Evolutionary conservation across 2,329 filamentous ascomycete species (phyloP).

Genomic region (Beauveria pseudobassiana): DNA sequence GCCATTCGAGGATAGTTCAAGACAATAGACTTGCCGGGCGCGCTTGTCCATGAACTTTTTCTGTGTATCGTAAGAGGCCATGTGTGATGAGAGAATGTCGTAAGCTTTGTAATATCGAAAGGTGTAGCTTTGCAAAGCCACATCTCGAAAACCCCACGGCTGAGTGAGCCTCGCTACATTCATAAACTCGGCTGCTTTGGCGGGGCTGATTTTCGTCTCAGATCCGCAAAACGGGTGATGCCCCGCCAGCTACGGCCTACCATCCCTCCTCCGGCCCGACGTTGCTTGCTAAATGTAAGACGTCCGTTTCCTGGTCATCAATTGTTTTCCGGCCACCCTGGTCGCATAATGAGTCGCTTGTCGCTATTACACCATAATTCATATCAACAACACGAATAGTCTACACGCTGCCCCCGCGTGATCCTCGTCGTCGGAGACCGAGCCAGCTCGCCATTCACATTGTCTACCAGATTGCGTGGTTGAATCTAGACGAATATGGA

Average conservation of each 20-base stretch:
- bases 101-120: too few relatives aligned
- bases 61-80: not conserved
- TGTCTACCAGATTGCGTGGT: not conserved
- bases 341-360: not conserved
- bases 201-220: not conserved
- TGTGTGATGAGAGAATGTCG: not conserved
- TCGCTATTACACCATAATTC: not conserved
- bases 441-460: not conserved
- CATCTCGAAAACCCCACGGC: not conserved
- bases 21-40: slow-evolving; percentile 9
- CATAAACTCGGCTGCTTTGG: not conserved
- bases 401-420: not conserved
- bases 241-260: not conserved
- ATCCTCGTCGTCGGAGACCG: not conserved
- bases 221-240: not conserved
- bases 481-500: slow-evolving; percentile 38
- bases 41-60: slow-evolving; percentile 6
- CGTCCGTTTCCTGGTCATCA: not conserved
- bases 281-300: too few relatives aligned
- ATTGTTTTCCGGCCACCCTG: not conserved
- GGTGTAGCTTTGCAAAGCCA: not conserved
- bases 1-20: slow-evolving; percentile 9
- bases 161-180: not conserved
- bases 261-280: not conserved
- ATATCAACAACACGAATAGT: not conserved